phyloP scores from a whole-genome alignment of 2,329 filamentous ascomycete species.

The Ophiostoma sp. region DNA sequence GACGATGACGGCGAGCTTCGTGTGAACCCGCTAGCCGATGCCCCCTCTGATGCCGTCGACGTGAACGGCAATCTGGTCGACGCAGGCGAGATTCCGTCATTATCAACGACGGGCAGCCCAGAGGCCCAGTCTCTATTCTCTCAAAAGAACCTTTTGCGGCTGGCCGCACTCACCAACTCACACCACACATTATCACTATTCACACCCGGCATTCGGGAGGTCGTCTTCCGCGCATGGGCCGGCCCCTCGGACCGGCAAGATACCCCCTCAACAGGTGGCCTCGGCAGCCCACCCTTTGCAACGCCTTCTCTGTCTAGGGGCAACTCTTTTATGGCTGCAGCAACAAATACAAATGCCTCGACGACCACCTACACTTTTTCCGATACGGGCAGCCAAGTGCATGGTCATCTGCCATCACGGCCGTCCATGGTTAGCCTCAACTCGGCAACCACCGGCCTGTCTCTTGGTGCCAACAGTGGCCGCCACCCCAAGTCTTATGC shows the following conservation, averaged over 20 bases:
- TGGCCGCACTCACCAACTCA: conserved; percentile 78
- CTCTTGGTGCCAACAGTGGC: conserved; percentile 54
- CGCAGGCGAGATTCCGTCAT: conserved; percentile 65
- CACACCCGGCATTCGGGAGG: conserved; percentile 83
- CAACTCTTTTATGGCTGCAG: conserved; percentile 55
- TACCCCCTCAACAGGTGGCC: conserved; percentile 29
- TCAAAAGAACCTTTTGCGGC: conserved; percentile 81
- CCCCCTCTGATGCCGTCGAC: conserved; percentile 77
- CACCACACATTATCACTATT: conserved; percentile 87
- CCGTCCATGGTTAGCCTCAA: conserved; percentile 60
- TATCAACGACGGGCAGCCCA: conserved; percentile 71
- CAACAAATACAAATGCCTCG: conserved; percentile 53
- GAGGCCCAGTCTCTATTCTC: conserved; percentile 90
- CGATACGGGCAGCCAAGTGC: conserved; percentile 59
- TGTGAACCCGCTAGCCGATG: conserved; percentile 74
- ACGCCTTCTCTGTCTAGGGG: conserved; percentile 55
- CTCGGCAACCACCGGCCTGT: conserved; percentile 57
- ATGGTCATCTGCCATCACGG: conserved; percentile 60
- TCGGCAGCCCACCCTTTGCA: conserved; percentile 44
- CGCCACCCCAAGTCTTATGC: conserved; percentile 54
- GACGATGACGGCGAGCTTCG: conserved; percentile 55
- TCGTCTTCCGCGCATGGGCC: conserved; percentile 89
- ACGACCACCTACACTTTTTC: conserved; percentile 69
- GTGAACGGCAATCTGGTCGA: conserved; percentile 71
- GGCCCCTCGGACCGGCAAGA: conserved; percentile 68